These are phyloP conservation scores for Pseudogymnoascus sp. DNA, from an alignment of 2,329 filamentous ascomycete species.

Conservation along the genomic window DNA sequence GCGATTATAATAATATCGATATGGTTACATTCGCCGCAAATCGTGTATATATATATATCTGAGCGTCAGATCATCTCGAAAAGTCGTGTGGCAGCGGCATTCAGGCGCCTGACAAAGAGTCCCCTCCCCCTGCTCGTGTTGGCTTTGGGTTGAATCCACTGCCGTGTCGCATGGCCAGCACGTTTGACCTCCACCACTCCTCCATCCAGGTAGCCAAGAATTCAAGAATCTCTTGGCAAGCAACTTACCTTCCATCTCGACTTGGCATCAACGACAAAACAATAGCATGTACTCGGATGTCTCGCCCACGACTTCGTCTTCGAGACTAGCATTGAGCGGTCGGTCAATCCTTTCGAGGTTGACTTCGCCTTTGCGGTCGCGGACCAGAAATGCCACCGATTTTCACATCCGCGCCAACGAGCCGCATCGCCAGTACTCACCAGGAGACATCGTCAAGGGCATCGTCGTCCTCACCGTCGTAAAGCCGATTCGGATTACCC, in stretches of 20 bases:
- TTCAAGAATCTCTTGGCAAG: constrained; percentile 11
- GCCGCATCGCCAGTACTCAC: constrained; percentile 66
- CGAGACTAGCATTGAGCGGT: constrained; percentile 19
- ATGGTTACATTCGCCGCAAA: constrained; percentile 6
- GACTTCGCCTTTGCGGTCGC: constrained; percentile 35
- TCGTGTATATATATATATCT: background rate
- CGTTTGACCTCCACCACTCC: constrained; percentile 11
- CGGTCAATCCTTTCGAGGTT: constrained; percentile 33
- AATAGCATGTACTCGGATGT: constrained; percentile 28
- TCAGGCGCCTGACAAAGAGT: background rate
- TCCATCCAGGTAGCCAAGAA: constrained; percentile 9
- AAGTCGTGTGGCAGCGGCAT: background rate
- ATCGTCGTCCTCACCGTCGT: constrained; percentile 63
- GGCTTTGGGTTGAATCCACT: background rate
- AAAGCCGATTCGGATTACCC: constrained; percentile 69
- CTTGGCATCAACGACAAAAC: constrained; percentile 24
- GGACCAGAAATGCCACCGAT: constrained; percentile 59
- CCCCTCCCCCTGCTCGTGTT: background rate
- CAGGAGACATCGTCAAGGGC: constrained; percentile 65
- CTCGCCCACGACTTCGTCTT: constrained; percentile 19
- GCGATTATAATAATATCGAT: constrained; percentile 2
- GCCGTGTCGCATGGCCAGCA: constrained; percentile 7
- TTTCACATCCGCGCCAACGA: constrained; percentile 72
- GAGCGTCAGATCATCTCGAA: background rate
- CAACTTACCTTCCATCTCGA: constrained; percentile 8